phyloP scores from a whole-genome alignment of 2,329 filamentous ascomycete genomes.

The Monilinia aucupariae region DNA sequence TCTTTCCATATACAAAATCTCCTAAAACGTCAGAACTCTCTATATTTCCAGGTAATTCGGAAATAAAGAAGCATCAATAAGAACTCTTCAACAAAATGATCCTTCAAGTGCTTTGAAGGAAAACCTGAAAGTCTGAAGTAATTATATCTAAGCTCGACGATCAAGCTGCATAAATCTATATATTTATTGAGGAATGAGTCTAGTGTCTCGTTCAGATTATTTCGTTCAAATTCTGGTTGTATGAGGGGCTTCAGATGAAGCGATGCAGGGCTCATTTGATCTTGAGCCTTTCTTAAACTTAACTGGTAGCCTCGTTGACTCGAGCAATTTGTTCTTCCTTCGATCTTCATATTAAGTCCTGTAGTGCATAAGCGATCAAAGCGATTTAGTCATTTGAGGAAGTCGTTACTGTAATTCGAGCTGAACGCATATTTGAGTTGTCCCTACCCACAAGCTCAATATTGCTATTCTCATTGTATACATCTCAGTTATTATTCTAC shows the following conservation, averaged over 20 bases:
- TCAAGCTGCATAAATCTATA: not conserved
- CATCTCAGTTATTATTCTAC: not conserved
- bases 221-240: not conserved
- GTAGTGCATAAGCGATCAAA: not conserved
- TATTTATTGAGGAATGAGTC: too few species aligned
- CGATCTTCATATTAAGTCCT: not conserved
- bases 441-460: not conserved
- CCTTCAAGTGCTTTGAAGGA: too few species aligned
- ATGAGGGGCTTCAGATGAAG: not conserved
- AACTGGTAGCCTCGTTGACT: not conserved
- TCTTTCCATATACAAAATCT: too few species aligned
- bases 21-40: too few species aligned
- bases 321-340: not conserved
- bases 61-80: too few species aligned
- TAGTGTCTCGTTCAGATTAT: not conserved
- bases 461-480: not conserved
- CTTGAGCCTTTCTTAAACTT: too few species aligned
- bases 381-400: not conserved
- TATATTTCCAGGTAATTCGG: too few species aligned
- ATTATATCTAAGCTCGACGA: too few species aligned
- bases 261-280: not conserved
- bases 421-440: not conserved
- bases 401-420: not conserved
- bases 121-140: too few species aligned
- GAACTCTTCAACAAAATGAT: too few species aligned